Conservation (phyloP, 441 rosid species). For the Rhodomyrtus psidioides region DNA sequence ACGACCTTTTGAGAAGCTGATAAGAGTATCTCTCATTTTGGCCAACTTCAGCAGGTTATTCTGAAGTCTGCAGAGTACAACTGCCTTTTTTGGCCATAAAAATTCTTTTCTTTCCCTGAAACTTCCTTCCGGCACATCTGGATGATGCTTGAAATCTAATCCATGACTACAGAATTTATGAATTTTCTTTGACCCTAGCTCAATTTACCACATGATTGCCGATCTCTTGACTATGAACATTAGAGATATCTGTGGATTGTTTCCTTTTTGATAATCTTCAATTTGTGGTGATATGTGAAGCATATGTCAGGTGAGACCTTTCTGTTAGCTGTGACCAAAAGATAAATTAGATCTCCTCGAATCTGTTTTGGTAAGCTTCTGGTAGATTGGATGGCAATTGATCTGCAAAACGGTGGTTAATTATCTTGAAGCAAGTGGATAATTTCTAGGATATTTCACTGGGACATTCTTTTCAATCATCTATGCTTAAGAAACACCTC, state of each 20-base stretch:
- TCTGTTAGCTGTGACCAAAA: neutral
- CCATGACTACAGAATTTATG: neutral
- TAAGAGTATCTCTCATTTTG: neutral
- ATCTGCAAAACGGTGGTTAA: neutral
- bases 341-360: neutral
- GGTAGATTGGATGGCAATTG: neutral
- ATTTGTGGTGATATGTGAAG: neutral
- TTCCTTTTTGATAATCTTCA: neutral
- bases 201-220: neutral
- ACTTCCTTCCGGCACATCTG: neutral
- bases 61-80: neutral
- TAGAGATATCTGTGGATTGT: neutral
- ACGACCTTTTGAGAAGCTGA: neutral
- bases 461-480: neutral
- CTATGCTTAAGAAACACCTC: neutral
- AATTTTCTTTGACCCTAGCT: neutral
- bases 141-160: neutral
- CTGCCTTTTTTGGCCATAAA: neutral
- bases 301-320: neutral
- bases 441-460: neutral
- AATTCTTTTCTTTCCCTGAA: neutral
- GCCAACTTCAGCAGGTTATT: neutral
- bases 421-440: neutral
- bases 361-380: neutral
- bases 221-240: neutral